Conservation (phyloP, 371 early-diverging fungal species). For the Lichtheimia ornata region DNA sequence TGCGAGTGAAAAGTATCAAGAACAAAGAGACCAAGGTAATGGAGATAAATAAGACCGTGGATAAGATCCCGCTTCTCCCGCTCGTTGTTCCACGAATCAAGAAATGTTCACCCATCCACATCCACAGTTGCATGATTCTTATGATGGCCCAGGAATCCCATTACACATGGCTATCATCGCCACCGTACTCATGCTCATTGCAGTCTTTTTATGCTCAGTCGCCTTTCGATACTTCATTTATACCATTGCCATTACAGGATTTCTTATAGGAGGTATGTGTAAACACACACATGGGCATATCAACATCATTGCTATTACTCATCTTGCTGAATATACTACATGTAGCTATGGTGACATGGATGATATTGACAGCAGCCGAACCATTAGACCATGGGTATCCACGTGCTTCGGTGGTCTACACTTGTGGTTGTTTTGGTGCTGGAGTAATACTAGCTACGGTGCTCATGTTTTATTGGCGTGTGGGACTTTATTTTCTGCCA, state of each 20-base stretch:
- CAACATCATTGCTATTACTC: neutral
- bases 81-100: neutral
- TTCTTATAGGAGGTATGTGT: constrained; percentile 29
- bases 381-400: constrained; percentile 24
- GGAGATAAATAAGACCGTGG: neutral
- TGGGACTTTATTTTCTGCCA: constrained; percentile 15
- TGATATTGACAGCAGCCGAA: constrained; percentile 31
- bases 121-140: constrained; percentile 7
- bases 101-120: neutral
- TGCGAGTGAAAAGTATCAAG: neutral
- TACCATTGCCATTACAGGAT: constrained; percentile 26
- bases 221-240: constrained; percentile 31
- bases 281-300: neutral
- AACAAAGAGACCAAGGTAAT: neutral
- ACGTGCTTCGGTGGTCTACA: constrained; percentile 15
- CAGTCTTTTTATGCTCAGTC: constrained; percentile 15
- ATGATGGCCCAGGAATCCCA: constrained; percentile 11
- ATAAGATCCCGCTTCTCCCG: neutral
- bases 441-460: constrained; percentile 20
- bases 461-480: constrained; percentile 15
- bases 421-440: constrained; percentile 17
- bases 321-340: neutral
- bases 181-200: constrained; percentile 16
- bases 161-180: constrained; percentile 13
- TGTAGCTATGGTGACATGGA: constrained; percentile 28